Evolutionary conservation across 805 yeast genomes (phyloP).

Genomic region (Hanseniaspora occidentalis): DNA sequence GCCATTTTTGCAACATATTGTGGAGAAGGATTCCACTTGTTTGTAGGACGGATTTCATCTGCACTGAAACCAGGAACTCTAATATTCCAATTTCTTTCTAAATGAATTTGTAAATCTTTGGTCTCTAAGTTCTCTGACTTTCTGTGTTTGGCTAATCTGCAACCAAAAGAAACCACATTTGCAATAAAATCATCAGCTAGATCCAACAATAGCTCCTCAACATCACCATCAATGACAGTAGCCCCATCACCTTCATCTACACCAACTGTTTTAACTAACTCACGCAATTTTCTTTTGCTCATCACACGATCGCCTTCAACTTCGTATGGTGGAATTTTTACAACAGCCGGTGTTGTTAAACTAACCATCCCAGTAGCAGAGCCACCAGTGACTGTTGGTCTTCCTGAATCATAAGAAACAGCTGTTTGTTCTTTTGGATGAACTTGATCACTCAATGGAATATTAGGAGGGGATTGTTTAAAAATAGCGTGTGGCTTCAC

Average conservation of each 20-base stretch:
- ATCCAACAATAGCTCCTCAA: conserved; percentile 80
- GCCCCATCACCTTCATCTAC: conserved; percentile 87
- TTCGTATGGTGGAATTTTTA: conserved; percentile 72
- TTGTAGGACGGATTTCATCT: conserved; percentile 73
- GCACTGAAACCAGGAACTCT: conserved; percentile 86
- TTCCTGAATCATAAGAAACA: conserved; percentile 47
- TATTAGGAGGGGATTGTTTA: conserved; percentile 35
- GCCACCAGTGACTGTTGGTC: conserved; percentile 82
- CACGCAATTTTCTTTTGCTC: conserved; percentile 80
- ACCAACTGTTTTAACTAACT: conserved; percentile 71
- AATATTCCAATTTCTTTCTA: conserved; percentile 90
- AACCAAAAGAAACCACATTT: conserved; percentile 85
- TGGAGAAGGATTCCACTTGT: conserved; percentile 57
- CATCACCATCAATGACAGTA: conserved; percentile 86
- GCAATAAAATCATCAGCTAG: conserved; percentile 92
- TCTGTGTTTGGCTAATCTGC: conserved; percentile 89
- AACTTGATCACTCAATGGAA: conserved; percentile 60
- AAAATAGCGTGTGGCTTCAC: conserved; percentile 21
- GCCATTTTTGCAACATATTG: conserved; percentile 49
- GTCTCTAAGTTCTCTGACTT: conserved; percentile 79
- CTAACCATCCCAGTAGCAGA: conserved; percentile 60
- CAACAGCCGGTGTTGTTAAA: conserved; percentile 61
- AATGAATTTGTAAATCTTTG: conserved; percentile 79
- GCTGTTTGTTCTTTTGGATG: conserved; percentile 56
- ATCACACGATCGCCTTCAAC: conserved; percentile 71